Evolutionary conservation across 176 grass and related monocot species (phyloP).

Genomic region (Cymbopogon citratus): DNA sequence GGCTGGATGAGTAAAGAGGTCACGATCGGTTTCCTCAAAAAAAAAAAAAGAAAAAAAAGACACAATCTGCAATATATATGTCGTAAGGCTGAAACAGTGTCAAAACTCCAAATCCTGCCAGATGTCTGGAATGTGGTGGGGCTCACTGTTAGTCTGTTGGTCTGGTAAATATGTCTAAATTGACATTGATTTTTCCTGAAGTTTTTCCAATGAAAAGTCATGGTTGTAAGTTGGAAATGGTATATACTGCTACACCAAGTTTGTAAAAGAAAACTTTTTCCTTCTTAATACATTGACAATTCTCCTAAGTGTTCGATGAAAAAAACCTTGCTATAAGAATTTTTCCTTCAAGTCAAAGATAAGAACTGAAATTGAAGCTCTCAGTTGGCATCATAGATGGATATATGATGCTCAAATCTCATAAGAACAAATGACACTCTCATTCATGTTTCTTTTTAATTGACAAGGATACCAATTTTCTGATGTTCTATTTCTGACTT

Average conservation of each 20-base stretch:
- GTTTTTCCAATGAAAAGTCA: not conserved
- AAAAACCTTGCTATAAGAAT: not conserved
- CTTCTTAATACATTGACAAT: not conserved
- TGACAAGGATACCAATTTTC: not conserved
- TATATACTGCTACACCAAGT: not conserved
- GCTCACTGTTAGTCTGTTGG: not conserved
- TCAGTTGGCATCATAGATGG: not conserved
- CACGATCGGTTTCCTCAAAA: no score
- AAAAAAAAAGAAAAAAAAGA: not conserved
- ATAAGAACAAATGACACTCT: not conserved
- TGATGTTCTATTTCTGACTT: not conserved
- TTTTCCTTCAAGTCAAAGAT: not conserved
- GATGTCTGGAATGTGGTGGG: not conserved
- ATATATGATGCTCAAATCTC: not conserved
- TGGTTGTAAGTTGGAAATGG: not conserved
- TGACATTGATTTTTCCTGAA: not conserved
- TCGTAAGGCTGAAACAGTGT: not conserved
- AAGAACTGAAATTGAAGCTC: conserved; percentile 1
- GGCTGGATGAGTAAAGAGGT: not conserved
- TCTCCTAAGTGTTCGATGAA: not conserved
- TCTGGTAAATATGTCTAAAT: conserved; percentile 17
- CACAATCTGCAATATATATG: not conserved
- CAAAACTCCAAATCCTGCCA: not conserved
- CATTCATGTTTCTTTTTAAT: not conserved
- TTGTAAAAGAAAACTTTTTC: not conserved